Conservation (phyloP, 2,329 filamentous ascomycete species). For the Penicillium vulpinum region DNA sequence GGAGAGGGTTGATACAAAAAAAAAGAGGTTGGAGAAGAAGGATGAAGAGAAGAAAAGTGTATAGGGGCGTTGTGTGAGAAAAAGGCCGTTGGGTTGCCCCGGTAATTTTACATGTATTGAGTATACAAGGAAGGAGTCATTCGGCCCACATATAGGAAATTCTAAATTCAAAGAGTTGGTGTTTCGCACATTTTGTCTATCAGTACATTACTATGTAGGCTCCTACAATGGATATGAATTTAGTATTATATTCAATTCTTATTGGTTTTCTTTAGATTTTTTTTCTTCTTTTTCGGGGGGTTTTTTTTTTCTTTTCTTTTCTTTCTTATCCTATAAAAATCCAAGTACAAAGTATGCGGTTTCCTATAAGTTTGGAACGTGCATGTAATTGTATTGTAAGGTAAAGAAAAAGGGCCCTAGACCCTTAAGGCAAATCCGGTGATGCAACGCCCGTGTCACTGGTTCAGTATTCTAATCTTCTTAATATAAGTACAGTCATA, state of each 20-base stretch:
- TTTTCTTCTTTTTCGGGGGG: neutral
- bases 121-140: conserved; percentile 1
- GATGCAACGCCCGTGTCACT: conserved; percentile 28
- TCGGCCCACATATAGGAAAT: neutral
- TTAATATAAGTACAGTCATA: no score
- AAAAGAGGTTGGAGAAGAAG: conserved; percentile 22
- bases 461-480: no score
- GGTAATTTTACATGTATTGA: conserved; percentile 13
- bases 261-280: neutral
- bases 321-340: neutral
- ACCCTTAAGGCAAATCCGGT: conserved; percentile 11
- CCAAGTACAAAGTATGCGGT: no score
- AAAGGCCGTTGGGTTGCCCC: conserved; percentile 11
- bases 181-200: neutral
- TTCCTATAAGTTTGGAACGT: neutral
- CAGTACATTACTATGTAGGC: neutral
- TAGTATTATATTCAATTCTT: neutral
- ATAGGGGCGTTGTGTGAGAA: conserved; percentile 54
- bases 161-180: conserved; percentile 2
- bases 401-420: conserved; percentile 3
- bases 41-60: conserved; percentile 20
- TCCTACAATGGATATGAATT: neutral
- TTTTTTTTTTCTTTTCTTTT: neutral
- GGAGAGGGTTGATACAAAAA: conserved; percentile 19
- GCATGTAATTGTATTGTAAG: conserved; percentile 1